Percentiles rank a stretch among this genome's conserved stretches.
phyloP scores from a whole-genome alignment of 2,329 filamentous ascomycete genomes.

The Fusarium sp. region DNA sequence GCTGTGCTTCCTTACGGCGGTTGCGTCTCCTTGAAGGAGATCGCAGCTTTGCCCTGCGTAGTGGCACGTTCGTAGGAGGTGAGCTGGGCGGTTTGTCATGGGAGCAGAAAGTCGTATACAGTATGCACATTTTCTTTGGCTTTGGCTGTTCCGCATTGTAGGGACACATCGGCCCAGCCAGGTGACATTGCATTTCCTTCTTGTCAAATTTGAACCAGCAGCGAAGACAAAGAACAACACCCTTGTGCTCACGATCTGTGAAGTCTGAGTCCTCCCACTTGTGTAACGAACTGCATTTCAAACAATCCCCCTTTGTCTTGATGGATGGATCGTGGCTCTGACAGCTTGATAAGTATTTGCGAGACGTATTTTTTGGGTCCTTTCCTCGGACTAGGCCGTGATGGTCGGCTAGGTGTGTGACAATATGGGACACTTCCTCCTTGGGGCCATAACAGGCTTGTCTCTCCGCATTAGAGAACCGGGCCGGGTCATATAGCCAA shows the following conservation, averaged over 20 bases:
- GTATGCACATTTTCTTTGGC: conserved; percentile 30
- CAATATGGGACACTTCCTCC: conserved; percentile 41
- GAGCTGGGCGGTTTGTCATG: conserved; percentile 15
- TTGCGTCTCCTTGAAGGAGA: background rate
- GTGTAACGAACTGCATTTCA: conserved; percentile 27
- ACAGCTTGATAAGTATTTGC: conserved; percentile 37
- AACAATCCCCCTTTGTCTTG: conserved; percentile 37
- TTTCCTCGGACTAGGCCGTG: conserved; percentile 41
- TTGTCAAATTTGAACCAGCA: conserved; percentile 38
- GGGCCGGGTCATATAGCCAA: conserved; percentile 16
- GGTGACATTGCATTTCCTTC: conserved; percentile 30
- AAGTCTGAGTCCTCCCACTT: conserved; percentile 29
- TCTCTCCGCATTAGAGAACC: conserved; percentile 22
- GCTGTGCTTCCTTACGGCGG: conserved; percentile 9
- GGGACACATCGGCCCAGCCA: conserved; percentile 26
- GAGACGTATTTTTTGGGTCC: conserved; percentile 26
- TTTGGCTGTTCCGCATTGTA: conserved; percentile 38
- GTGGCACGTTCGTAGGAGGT: conserved; percentile 12
- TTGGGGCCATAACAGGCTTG: conserved; percentile 32
- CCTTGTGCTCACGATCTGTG: conserved; percentile 21
- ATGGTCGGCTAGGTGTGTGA: conserved; percentile 38
- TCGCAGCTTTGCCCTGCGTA: conserved; percentile 1
- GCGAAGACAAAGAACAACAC: conserved; percentile 36
- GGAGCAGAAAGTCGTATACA: conserved; percentile 40
- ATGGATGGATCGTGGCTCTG: conserved; percentile 1